These are phyloP conservation scores for Backusella sp. DNA, from an alignment of 192 early-diverging fungal genomes.

Conservation along the genomic window DNA sequence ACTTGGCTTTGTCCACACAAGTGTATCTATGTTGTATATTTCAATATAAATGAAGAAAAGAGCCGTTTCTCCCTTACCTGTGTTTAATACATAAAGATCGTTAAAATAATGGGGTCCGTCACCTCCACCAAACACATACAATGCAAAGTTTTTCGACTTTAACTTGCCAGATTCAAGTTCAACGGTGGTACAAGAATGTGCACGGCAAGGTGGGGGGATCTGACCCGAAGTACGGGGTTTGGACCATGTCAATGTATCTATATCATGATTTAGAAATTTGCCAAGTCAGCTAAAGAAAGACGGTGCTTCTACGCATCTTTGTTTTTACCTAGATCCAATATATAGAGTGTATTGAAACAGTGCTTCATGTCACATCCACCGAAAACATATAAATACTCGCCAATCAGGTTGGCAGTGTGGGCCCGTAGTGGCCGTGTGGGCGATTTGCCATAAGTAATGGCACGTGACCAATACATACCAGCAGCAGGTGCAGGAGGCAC, in stretches of 20 bases:
- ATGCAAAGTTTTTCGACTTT: constrained; percentile 23
- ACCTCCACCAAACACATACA: constrained; percentile 87
- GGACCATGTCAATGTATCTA: constrained; percentile 83
- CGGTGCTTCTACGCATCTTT: neutral
- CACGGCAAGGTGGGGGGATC: constrained; percentile 71
- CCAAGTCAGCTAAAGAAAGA: neutral
- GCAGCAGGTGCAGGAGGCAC: constrained; percentile 62
- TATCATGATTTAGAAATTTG: constrained; percentile 11
- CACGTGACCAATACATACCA: constrained; percentile 79
- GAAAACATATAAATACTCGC: constrained; percentile 79
- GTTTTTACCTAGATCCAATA: constrained; percentile 73
- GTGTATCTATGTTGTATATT: constrained; percentile 39
- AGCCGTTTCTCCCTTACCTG: constrained; percentile 36
- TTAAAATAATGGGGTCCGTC: constrained; percentile 86
- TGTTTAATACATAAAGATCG: constrained; percentile 75
- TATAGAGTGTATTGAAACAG: constrained; percentile 79
- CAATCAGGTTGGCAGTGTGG: constrained; percentile 76
- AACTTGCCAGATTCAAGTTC: constrained; percentile 39
- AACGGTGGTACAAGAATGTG: constrained; percentile 75
- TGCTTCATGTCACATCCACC: constrained; percentile 78
- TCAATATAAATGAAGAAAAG: too few species aligned
- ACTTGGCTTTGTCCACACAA: constrained; percentile 69
- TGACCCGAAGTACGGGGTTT: constrained; percentile 66
- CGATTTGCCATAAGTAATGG: constrained; percentile 54
- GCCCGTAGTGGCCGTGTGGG: constrained; percentile 69